A percentile compares a stretch with the other conserved stretches of the same genome.
Conservation (phyloP, 2,329 filamentous ascomycete species). For the Aspergillus bombycis region DNA sequence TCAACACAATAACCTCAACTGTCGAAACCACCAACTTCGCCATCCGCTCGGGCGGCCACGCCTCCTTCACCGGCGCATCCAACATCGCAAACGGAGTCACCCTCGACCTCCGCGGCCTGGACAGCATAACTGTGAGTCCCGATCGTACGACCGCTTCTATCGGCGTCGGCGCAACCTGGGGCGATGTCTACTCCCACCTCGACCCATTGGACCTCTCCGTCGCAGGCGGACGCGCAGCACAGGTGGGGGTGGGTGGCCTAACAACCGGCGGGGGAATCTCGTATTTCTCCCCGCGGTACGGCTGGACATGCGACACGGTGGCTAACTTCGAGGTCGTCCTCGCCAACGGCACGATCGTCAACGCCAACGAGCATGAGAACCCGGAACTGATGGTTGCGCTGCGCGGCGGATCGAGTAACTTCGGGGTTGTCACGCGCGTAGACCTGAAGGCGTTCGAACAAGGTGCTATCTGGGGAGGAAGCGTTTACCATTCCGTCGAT, state of each 20-base stretch:
- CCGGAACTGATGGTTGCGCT: slow-evolving; percentile 22
- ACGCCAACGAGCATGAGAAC: slow-evolving; percentile 41
- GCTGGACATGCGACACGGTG: slow-evolving; percentile 40
- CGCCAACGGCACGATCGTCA: slow-evolving; percentile 48
- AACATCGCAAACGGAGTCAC: background rate
- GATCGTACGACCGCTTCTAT: background rate
- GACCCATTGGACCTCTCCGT: slow-evolving; percentile 23
- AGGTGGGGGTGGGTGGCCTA: slow-evolving; percentile 33
- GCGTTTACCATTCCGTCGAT: background rate
- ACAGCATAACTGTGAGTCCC: background rate
- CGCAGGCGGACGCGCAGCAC: slow-evolving; percentile 25
- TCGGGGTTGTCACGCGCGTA: slow-evolving; percentile 37
- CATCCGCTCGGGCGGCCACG: background rate
- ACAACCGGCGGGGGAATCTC: slow-evolving; percentile 22
- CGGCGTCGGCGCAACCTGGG: slow-evolving; percentile 19
- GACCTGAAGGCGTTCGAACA: slow-evolving; percentile 16
- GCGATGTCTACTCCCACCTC: slow-evolving; percentile 17
- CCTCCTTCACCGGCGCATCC: background rate
- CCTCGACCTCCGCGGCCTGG: background rate
- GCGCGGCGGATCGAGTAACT: slow-evolving; percentile 35
- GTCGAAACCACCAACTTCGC: background rate
- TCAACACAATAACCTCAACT: slow-evolving; percentile 8
- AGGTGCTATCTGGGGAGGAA: background rate
- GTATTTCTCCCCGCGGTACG: slow-evolving; percentile 18
- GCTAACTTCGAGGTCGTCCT: slow-evolving; percentile 52